These are phyloP conservation scores for Hemileia vastatrix DNA, from an alignment of 1,284 basidiomycete genomes.

Conservation along the genomic window DNA sequence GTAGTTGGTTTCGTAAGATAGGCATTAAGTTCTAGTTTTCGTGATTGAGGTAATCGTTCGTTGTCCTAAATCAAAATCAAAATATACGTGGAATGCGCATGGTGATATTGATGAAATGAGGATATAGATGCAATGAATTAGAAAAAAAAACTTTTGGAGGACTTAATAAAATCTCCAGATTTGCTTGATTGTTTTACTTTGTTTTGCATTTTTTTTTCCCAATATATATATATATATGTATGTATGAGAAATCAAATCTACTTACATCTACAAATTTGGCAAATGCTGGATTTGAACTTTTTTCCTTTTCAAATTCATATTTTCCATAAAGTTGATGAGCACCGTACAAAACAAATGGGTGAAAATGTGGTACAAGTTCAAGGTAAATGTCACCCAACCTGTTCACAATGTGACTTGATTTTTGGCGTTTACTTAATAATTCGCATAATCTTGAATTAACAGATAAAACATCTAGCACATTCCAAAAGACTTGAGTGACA, in stretches of 20 bases:
- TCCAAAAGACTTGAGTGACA: slow-evolving; percentile 94
- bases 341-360: slow-evolving; percentile 83
- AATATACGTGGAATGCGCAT: background rate
- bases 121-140: background rate
- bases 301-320: slow-evolving; percentile 98
- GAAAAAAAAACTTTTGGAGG: background rate
- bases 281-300: slow-evolving; percentile 83
- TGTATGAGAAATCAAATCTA: slow-evolving; percentile 10
- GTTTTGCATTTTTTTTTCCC: background rate
- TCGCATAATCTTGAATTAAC: slow-evolving; percentile 85
- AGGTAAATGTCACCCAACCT: slow-evolving; percentile 83
- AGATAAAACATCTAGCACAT: slow-evolving; percentile 82
- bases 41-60: slow-evolving; percentile 84
- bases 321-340: slow-evolving; percentile 96
- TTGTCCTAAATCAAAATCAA: slow-evolving; percentile 58
- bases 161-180: background rate
- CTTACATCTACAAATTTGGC: slow-evolving; percentile 87
- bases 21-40: slow-evolving; percentile 94
- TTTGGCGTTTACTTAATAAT: slow-evolving; percentile 89
- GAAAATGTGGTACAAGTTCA: slow-evolving; percentile 81
- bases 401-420: slow-evolving; percentile 83
- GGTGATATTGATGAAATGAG: too few relatives aligned
- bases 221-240: background rate
- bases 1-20: slow-evolving; percentile 98
- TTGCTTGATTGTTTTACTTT: background rate